phyloP scores from a whole-genome alignment of 2,329 filamentous ascomycete species.

The Pleoardoris graminearum region DNA sequence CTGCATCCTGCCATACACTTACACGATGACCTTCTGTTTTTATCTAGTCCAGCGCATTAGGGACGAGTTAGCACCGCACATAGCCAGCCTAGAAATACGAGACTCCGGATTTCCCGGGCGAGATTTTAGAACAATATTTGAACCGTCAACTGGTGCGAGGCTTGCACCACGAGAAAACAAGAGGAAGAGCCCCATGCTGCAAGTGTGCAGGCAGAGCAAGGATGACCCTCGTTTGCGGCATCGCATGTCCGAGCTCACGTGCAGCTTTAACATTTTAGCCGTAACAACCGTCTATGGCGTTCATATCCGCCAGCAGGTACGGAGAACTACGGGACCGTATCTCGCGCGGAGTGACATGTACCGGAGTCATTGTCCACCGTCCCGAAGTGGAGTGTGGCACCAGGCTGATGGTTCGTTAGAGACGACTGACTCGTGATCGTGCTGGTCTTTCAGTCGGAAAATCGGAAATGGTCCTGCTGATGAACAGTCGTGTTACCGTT shows the following conservation, averaged over 20 bases:
- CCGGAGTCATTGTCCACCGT: background rate
- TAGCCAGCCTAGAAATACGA: background rate
- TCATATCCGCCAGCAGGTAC: slow-evolving; percentile 1
- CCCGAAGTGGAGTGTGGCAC: background rate
- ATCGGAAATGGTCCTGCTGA: slow-evolving; percentile 3
- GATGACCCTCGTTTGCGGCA: slow-evolving; percentile 17
- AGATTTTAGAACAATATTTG: no score
- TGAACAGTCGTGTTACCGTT: slow-evolving; percentile 18
- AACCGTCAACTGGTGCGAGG: background rate
- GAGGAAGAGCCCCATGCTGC: slow-evolving; percentile 8
- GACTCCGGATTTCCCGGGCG: no score
- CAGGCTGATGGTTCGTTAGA: background rate
- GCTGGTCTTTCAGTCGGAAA: slow-evolving; percentile 9
- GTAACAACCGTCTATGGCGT: slow-evolving; percentile 3
- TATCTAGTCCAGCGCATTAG: slow-evolving; percentile 6
- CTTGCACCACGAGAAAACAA: background rate
- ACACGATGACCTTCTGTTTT: slow-evolving; percentile 9
- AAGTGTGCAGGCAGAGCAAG: slow-evolving; percentile 8
- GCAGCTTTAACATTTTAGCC: slow-evolving; percentile 21
- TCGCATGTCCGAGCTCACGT: slow-evolving; percentile 20
- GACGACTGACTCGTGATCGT: slow-evolving; percentile 8
- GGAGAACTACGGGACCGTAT: background rate
- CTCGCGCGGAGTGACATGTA: slow-evolving; percentile 6
- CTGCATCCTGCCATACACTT: slow-evolving; percentile 14
- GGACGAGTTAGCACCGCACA: background rate